Conservation (phyloP, 768 basidiomycete genomes). For the Tricholoma furcatifolium region DNA sequence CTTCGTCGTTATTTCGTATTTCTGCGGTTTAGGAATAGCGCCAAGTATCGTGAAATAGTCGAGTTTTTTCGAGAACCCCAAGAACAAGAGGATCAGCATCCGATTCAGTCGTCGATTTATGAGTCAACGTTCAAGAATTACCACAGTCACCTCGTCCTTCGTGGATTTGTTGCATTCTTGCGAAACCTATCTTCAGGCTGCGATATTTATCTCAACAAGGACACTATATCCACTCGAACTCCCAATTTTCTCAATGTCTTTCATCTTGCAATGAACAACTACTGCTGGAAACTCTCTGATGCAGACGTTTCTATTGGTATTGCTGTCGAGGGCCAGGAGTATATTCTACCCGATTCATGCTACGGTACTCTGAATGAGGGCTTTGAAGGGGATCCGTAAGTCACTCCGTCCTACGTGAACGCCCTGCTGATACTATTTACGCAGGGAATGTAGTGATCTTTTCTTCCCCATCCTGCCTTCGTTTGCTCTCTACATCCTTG, state of each 20-base stretch:
- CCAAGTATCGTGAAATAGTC: conserved; percentile 41
- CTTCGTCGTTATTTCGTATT: conserved; percentile 53
- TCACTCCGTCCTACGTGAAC: not conserved
- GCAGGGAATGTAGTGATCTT: conserved; percentile 45
- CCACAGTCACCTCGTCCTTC: conserved; percentile 30
- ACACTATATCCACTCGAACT: conserved; percentile 4
- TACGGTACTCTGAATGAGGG: conserved; percentile 54
- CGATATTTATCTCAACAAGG: not conserved
- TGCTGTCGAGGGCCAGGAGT: conserved; percentile 54
- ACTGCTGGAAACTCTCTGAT: conserved; percentile 47
- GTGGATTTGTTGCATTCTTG: conserved; percentile 32
- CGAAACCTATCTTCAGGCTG: conserved; percentile 19
- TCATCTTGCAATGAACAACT: conserved; percentile 34
- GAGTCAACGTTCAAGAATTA: conserved; percentile 28
- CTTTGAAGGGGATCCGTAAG: conserved; percentile 39
- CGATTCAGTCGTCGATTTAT: conserved; percentile 22
- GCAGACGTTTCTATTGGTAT: conserved; percentile 57
- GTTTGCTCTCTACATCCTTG: conserved; percentile 52
- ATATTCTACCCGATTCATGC: conserved; percentile 51
- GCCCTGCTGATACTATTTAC: not conserved
- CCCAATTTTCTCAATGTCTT: conserved; percentile 23
- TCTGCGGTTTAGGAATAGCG: conserved; percentile 56
- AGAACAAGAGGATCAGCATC: conserved; percentile 18
- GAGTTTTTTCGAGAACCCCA: conserved; percentile 24
- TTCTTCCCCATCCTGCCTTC: conserved; percentile 58